Percentiles rank a stretch among this genome's conserved stretches.
Conservation (phyloP, 306 rosid genomes). For the Ormosia emarginata region DNA sequence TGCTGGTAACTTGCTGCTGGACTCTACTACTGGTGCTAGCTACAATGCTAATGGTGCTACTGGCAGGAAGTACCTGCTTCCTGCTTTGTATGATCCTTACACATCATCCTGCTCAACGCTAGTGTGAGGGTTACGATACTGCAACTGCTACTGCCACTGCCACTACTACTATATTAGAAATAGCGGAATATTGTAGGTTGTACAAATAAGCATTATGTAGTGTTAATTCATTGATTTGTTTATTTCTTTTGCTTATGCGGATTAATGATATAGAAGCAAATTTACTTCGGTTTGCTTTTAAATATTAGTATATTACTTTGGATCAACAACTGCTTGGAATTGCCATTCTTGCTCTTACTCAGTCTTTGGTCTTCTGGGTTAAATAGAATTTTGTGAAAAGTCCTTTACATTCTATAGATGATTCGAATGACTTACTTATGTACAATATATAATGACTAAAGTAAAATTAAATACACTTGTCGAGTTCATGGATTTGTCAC, state of each 20-base stretch:
- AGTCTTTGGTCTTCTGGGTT: neutral
- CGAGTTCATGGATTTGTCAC: neutral
- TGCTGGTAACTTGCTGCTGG: conserved; percentile 53
- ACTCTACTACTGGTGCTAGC: conserved; percentile 50
- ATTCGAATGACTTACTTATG: neutral
- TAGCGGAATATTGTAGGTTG: neutral
- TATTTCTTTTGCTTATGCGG: neutral
- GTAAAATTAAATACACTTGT: neutral
- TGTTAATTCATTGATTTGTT: conserved; percentile 37
- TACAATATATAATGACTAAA: no score
- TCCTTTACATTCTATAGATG: neutral
- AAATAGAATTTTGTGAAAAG: neutral
- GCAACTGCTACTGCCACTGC: neutral
- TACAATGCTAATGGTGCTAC: conserved; percentile 55
- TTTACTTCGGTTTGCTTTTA: conserved; percentile 30
- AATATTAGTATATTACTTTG: neutral
- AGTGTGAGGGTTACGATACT: conserved; percentile 21
- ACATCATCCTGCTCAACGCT: conserved; percentile 49
- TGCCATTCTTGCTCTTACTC: neutral
- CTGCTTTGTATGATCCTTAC: conserved; percentile 62
- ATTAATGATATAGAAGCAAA: conserved; percentile 23
- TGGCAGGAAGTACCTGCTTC: conserved; percentile 61
- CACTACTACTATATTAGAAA: neutral
- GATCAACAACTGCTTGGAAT: neutral
- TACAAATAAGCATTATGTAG: conserved; percentile 30